Evolutionary conservation across 2,329 filamentous ascomycete species (phyloP).

Genomic region (Bisporella sp.): DNA sequence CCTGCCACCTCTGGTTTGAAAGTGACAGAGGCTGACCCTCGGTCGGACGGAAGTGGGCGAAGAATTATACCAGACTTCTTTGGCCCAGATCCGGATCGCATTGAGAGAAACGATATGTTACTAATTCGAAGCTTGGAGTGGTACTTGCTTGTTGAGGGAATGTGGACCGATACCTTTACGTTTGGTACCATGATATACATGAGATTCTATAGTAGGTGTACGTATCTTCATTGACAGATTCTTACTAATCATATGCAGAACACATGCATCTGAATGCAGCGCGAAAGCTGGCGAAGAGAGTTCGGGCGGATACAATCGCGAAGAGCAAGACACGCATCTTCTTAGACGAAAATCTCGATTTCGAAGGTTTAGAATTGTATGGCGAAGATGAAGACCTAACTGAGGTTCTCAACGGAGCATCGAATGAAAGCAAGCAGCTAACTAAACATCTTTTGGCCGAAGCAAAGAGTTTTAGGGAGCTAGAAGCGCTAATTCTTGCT

Average conservation of each 20-base stretch:
- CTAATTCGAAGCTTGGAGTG: constrained; percentile 80
- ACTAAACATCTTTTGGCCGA: constrained; percentile 37
- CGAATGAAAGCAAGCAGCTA: constrained; percentile 26
- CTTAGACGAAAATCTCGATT: constrained; percentile 33
- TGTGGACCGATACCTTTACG: constrained; percentile 64
- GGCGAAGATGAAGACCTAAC: constrained; percentile 22
- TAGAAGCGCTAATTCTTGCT: constrained; percentile 59
- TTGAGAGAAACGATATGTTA: constrained; percentile 56
- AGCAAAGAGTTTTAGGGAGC: constrained; percentile 58
- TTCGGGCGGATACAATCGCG: constrained; percentile 38
- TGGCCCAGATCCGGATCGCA: constrained; percentile 54
- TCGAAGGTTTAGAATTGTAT: constrained; percentile 18
- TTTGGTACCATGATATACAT: constrained; percentile 70
- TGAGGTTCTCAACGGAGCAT: constrained; percentile 28
- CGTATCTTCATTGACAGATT: not conserved
- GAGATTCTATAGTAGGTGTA: constrained; percentile 71
- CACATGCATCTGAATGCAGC: constrained; percentile 44
- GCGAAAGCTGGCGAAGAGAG: constrained; percentile 41
- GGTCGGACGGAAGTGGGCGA: constrained; percentile 45
- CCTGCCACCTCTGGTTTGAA: constrained; percentile 40
- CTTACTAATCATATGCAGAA: constrained; percentile 26
- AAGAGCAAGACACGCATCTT: constrained; percentile 29
- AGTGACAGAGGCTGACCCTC: constrained; percentile 37
- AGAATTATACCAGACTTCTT: constrained; percentile 67
- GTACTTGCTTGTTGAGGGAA: constrained; percentile 67